phyloP scores from a whole-genome alignment of 2,329 filamentous ascomycete species.

The Monilinia polystroma region DNA sequence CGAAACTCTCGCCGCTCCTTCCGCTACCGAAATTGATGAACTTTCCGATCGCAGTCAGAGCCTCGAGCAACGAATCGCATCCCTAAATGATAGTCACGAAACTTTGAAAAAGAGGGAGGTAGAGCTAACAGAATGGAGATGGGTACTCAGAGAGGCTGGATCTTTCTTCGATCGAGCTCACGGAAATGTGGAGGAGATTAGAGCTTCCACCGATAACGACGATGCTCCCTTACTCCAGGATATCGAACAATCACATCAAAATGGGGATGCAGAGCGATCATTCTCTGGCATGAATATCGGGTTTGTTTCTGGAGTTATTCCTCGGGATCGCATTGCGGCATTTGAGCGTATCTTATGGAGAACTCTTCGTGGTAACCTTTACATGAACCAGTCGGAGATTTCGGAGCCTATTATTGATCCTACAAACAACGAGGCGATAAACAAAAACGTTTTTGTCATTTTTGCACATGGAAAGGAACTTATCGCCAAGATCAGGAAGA shows the following conservation, averaged over 20 bases:
- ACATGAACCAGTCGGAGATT: slow-evolving; percentile 99
- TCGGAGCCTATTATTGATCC: slow-evolving; percentile 90
- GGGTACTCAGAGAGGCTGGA: slow-evolving; percentile 93
- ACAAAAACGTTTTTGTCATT: slow-evolving; percentile 99
- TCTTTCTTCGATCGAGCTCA: slow-evolving; percentile 97
- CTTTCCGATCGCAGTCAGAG: slow-evolving; percentile 88
- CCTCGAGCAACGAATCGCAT: slow-evolving; percentile 86
- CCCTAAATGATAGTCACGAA: slow-evolving; percentile 97
- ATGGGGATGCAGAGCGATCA: slow-evolving; percentile 67
- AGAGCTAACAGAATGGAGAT: slow-evolving; percentile 96
- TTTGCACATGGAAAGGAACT: slow-evolving; percentile 99
- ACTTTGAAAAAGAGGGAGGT: slow-evolving; percentile 97
- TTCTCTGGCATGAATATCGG: slow-evolving; percentile 99
- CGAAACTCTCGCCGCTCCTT: slow-evolving; percentile 80
- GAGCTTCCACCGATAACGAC: slow-evolving; percentile 79
- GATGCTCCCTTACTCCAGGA: slow-evolving; percentile 92
- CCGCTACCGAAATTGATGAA: slow-evolving; percentile 94
- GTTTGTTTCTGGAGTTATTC: slow-evolving; percentile 94
- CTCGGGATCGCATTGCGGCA: slow-evolving; percentile 85
- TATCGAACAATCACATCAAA: slow-evolving; percentile 76
- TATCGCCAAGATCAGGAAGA: slow-evolving; percentile 97
- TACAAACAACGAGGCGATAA: slow-evolving; percentile 83
- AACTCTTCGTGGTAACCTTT: slow-evolving; percentile 93
- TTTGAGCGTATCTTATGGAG: slow-evolving; percentile 98
- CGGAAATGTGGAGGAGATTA: slow-evolving; percentile 94